These are phyloP conservation scores for Coprinopsis marcescibilis DNA, from an alignment of 768 basidiomycete species.

Conservation along the genomic window DNA sequence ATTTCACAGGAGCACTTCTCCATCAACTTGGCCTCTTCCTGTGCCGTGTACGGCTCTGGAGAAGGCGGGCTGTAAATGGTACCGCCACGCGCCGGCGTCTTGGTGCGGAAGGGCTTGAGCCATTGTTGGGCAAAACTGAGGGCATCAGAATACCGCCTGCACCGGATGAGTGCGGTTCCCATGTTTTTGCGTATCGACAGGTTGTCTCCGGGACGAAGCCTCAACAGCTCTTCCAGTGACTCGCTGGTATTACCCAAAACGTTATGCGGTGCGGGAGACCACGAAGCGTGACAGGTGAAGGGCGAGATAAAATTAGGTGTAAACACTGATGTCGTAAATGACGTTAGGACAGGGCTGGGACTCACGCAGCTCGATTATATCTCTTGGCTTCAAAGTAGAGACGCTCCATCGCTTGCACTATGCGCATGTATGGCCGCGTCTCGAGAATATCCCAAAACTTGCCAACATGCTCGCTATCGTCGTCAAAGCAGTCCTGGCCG, in stretches of 20 bases:
- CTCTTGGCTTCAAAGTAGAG: conserved; percentile 27
- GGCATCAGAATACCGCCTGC: conserved; percentile 29
- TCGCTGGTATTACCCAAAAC: conserved; percentile 30
- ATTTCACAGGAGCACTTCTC: conserved; percentile 14
- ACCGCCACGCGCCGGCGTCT: conserved; percentile 20
- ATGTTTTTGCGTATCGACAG: conserved; percentile 32
- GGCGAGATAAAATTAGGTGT: too few relatives aligned
- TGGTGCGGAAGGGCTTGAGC: conserved; percentile 12
- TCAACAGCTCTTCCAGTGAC: conserved; percentile 29
- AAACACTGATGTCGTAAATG: background rate
- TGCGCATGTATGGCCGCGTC: conserved; percentile 42
- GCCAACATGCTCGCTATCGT: conserved; percentile 27
- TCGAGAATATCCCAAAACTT: conserved; percentile 32
- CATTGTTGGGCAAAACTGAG: conserved; percentile 34
- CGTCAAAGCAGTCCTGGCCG: conserved; percentile 32
- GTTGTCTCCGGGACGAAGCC: conserved; percentile 39
- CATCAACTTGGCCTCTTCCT: conserved; percentile 10
- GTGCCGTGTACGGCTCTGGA: conserved; percentile 14
- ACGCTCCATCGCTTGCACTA: conserved; percentile 32
- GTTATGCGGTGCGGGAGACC: background rate
- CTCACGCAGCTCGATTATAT: conserved; percentile 31
- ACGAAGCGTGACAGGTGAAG: background rate
- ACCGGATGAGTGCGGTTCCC: conserved; percentile 30
- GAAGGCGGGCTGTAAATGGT: conserved; percentile 23
- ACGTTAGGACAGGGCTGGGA: background rate